phyloP scores from a whole-genome alignment of 306 rosid genomes.

The Vachellia pachyceras region DNA sequence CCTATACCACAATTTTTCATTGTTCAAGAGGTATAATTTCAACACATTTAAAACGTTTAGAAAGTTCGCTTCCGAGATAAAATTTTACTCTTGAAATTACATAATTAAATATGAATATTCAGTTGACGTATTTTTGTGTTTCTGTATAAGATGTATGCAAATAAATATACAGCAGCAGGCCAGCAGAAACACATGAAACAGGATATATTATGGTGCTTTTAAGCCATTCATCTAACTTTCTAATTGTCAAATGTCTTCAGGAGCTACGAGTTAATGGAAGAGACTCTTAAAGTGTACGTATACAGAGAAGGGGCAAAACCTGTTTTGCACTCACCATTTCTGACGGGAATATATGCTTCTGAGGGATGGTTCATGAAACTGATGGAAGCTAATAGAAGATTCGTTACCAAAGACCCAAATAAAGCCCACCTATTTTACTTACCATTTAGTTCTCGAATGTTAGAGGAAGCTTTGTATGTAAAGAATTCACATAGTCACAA shows the following conservation, averaged over 20 bases:
- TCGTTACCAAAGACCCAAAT: conserved; percentile 66
- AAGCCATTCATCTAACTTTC: background rate
- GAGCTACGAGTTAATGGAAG: conserved; percentile 96
- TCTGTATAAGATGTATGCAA: background rate
- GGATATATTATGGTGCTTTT: background rate
- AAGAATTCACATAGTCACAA: conserved; percentile 61
- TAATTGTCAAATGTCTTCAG: conserved; percentile 48
- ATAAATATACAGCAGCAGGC: background rate
- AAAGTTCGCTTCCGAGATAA: background rate
- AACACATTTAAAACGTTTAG: background rate
- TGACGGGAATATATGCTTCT: conserved; percentile 86
- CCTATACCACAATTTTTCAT: conserved; percentile 73
- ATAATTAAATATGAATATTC: background rate
- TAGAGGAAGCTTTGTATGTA: conserved; percentile 74
- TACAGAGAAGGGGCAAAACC: conserved; percentile 83
- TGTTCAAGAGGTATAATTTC: conserved; percentile 67
- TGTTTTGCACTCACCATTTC: conserved; percentile 74
- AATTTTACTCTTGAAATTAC: background rate
- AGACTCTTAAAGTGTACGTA: conserved; percentile 73
- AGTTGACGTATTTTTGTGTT: background rate
- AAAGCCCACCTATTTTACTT: conserved; percentile 90
- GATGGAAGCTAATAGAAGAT: conserved; percentile 63
- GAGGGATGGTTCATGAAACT: conserved; percentile 98
- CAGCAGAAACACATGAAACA: background rate
- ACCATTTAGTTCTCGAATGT: conserved; percentile 88